Evolutionary conservation across 176 grass and related monocot species (phyloP).

Genomic region (Echinochloa phyllopogon): DNA sequence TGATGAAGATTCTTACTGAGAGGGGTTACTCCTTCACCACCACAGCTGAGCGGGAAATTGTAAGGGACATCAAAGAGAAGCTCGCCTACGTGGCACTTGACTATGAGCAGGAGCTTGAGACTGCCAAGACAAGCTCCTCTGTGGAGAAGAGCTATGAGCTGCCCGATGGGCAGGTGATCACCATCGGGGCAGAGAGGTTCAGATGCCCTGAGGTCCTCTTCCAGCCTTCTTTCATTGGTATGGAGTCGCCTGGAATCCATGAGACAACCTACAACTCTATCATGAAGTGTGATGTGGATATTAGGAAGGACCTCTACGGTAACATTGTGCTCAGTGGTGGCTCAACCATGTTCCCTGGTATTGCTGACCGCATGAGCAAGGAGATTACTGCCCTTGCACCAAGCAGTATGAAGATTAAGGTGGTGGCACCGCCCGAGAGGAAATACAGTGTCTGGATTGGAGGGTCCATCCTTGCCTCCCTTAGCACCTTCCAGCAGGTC

Average conservation of each 20-base stretch:
- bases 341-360: slow-evolving; percentile 80
- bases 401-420: slow-evolving; percentile 68
- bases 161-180: slow-evolving; percentile 76
- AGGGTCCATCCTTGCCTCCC: slow-evolving; percentile 81
- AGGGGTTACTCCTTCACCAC: slow-evolving; percentile 73
- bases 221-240: slow-evolving; percentile 74
- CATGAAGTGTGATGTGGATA: slow-evolving; percentile 89
- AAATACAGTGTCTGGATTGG: slow-evolving; percentile 83
- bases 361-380: slow-evolving; percentile 86
- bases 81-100: slow-evolving; percentile 62
- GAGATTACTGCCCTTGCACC: slow-evolving; percentile 73
- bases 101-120: slow-evolving; percentile 68
- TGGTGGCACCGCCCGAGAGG: slow-evolving; percentile 69
- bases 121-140: slow-evolving; percentile 54
- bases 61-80: slow-evolving; percentile 83
- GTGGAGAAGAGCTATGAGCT: slow-evolving; percentile 72
- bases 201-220: slow-evolving; percentile 84
- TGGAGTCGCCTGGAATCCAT: slow-evolving; percentile 74
- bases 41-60: slow-evolving; percentile 69
- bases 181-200: slow-evolving; percentile 70
- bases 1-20: slow-evolving; percentile 69
- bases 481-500: slow-evolving; percentile 84
- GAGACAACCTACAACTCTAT: slow-evolving; percentile 82
- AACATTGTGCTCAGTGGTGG: slow-evolving; percentile 87
- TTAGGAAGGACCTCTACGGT: slow-evolving; percentile 73